Base-by-base conservation (phyloP, 2,329 filamentous ascomycete species). In the Dryadomyces sulphureus region DNA sequence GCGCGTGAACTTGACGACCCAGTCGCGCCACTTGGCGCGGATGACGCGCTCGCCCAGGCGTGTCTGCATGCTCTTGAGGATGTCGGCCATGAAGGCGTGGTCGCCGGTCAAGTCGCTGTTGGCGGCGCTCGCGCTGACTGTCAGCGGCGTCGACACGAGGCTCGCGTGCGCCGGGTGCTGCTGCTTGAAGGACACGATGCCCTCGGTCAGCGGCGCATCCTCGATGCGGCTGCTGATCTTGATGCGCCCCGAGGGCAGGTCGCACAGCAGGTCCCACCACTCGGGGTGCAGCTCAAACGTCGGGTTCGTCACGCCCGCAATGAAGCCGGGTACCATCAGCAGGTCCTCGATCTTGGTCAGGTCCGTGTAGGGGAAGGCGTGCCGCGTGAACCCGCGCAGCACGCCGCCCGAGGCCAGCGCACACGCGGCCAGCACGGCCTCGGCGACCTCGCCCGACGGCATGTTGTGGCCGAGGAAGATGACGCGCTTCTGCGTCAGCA, bases 201-300 rank as follows among this genome's bases (percentile, higher is more conserved):
- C 90, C 55, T 98, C 92, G 0, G 88, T 95, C 4, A 84, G 64
- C 1, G 81, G 77, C 0, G 88, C 84, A 20, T 75, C 64, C 51
- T 96, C 90, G 53, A 96, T 89, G 55, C 80, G 81, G 60, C 76
- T 86, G 57, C 86, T 94, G 57, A 98, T 96, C 64, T 92, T 94
- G 70, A 98, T 88, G 38, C 89, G 80, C 9, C 92, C 92, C 1
- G 81, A 90, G 0, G 89, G 84, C 38, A 98, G 69, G 62, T 98
- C 92, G 62, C 92, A 98, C 12, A 98, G 72, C 9, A 98, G 66
- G 62, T 98, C 92, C 92, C 92, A 98, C 92, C 92, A 98, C 60
- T 95, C 89, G 0, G 84, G 85, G 57, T 96, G 90, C 57, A 88
- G 79, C 50, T 90, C 88, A 60, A 98, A 98, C 0, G 88, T 90